Evolutionary conservation across 352 stramenopile species (phyloP).

Genomic region (Phytophthora megakarya): DNA sequence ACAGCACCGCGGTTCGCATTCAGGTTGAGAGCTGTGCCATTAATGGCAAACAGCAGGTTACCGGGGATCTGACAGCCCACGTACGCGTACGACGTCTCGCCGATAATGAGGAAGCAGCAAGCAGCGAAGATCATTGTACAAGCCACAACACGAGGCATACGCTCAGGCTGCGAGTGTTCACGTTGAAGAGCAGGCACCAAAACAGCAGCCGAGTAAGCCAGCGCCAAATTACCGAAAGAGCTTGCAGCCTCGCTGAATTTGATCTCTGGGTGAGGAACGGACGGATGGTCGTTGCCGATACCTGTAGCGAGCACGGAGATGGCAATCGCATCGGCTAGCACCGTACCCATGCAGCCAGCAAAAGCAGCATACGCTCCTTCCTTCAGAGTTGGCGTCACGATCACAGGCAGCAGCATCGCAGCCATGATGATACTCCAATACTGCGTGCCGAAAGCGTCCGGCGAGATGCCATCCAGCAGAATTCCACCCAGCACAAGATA

Average conservation of each 20-base stretch:
- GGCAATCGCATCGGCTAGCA: slow-evolving; percentile 60
- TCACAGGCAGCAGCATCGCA: slow-evolving; percentile 50
- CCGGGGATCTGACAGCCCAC: slow-evolving; percentile 66
- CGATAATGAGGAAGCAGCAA: slow-evolving; percentile 60
- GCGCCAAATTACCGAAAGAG: slow-evolving; percentile 63
- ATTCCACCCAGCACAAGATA: slow-evolving; percentile 71
- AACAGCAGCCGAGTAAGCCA: slow-evolving; percentile 63
- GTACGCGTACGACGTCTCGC: slow-evolving; percentile 40
- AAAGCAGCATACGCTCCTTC: slow-evolving; percentile 58
- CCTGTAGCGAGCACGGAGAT: slow-evolving; percentile 45
- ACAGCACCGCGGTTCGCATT: slow-evolving; percentile 51
- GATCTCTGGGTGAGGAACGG: slow-evolving; percentile 43
- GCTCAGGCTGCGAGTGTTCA: slow-evolving; percentile 62
- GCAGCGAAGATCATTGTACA: slow-evolving; percentile 54
- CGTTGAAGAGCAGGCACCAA: slow-evolving; percentile 62
- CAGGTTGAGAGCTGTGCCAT: slow-evolving; percentile 47
- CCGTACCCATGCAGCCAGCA: slow-evolving; percentile 54
- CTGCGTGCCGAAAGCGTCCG: slow-evolving; percentile 45
- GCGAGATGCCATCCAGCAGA: slow-evolving; percentile 56
- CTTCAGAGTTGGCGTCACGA: slow-evolving; percentile 67
- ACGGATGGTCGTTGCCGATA: slow-evolving; percentile 48
- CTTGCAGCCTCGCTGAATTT: slow-evolving; percentile 53
- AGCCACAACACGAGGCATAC: slow-evolving; percentile 59
- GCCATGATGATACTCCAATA: slow-evolving; percentile 74
- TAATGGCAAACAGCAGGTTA: slow-evolving; percentile 68